Evolutionary conservation across 1,284 basidiomycete species (phyloP), one percentile per base, ranked within the genome.

Genomic region (Trichosporon inkin): DNA sequence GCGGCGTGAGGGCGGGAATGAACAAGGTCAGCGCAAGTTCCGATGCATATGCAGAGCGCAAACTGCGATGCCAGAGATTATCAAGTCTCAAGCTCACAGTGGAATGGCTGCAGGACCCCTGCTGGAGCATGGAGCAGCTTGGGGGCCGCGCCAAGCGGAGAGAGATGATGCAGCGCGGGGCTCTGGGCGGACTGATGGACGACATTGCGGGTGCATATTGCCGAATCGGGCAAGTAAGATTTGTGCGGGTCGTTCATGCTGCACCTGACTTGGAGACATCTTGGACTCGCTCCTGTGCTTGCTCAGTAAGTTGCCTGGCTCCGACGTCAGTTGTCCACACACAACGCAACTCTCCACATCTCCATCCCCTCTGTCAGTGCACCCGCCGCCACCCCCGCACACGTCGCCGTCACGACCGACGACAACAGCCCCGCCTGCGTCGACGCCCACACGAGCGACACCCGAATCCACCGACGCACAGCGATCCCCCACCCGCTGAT

Each of bases 401-500:
- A 32, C 28, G 28, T 8, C 28, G 28, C 28, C 28, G 28, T 32
- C 28, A 32, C 28, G 8, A 32, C 28, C 28, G 28, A 32, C 28
- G 28, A 4, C 28, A 32, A 8, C 28, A 32, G 28, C 28, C 4
- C 28, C 8, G 28, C 28, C 28, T 32, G 28, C 8, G 4, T 8
- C 28, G 28, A 32, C 28, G 10, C 44, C 44, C 22, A 14, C 24
- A 17, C 44, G 22, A 49, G 22, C 17, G 7, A 14, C 38, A n/a
- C 16, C 38, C 38, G n/a, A n/a, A 40, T 40, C n/a, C 17, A 8
- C 17, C 44, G 28, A 16, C 38, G 38, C 38, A 5, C 28, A 40
- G 44, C 44, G 44, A 49, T 49, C 44, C 44, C 44, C 44, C 44
- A 49, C 44, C 44, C 44, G 44, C 44, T n/a, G 44, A 28, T 49